Evolutionary conservation across 2,329 filamentous ascomycete species (phyloP).

Genomic region (Botrytis byssoidea): DNA sequence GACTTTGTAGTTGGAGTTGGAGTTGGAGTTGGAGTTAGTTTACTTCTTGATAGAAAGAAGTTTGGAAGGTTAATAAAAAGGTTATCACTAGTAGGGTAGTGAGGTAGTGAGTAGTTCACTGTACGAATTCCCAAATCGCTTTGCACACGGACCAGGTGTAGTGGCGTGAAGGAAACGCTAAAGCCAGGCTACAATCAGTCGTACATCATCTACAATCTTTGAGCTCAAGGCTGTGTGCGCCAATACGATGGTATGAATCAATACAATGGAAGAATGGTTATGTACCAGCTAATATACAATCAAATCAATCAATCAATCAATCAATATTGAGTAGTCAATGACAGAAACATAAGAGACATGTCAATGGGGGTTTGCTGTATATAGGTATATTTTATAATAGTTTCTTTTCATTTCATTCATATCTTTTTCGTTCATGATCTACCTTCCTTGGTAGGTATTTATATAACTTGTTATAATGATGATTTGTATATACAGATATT

Average conservation of each 20-base stretch:
- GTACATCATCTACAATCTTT: background rate
- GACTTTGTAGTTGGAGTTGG: too few species aligned
- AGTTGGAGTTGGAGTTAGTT: background rate
- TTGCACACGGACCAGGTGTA: slow-evolving; percentile 10
- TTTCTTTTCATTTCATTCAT: background rate
- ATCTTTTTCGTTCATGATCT: background rate
- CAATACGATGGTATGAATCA: too few species aligned
- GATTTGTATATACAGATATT: too few species aligned
- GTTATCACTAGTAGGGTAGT: background rate
- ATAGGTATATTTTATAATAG: too few species aligned
- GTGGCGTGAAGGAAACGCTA: slow-evolving; percentile 8
- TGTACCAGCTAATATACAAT: too few species aligned
- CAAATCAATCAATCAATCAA: too few species aligned
- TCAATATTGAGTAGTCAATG: background rate
- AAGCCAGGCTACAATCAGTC: slow-evolving; percentile 12
- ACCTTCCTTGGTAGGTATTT: too few species aligned
- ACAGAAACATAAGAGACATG: background rate
- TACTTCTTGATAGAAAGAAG: slow-evolving; percentile 7
- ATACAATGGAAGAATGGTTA: too few species aligned
- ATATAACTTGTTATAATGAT: too few species aligned
- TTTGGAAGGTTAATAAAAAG: slow-evolving; percentile 5
- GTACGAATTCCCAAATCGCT: background rate
- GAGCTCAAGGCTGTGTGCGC: background rate
- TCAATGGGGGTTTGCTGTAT: too few species aligned
- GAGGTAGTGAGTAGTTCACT: background rate